A percentile compares a stretch with the other conserved stretches of the same genome.
These are phyloP conservation scores for Vanrija sp. DNA, from an alignment of 1,284 basidiomycete species.

Conservation along the genomic window DNA sequence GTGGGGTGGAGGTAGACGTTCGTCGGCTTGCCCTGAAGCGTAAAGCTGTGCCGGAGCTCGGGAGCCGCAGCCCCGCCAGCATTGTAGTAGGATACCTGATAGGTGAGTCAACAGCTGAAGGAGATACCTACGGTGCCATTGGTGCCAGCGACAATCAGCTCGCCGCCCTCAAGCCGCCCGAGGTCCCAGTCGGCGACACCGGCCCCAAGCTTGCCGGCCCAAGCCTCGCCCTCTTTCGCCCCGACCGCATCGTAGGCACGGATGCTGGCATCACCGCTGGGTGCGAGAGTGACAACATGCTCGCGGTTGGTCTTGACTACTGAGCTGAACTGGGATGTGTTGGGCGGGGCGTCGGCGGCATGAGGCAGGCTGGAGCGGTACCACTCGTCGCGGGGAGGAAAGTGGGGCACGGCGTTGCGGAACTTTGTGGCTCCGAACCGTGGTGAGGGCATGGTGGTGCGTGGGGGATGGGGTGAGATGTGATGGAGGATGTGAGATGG, in stretches of 20 bases:
- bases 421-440: constrained; percentile 45
- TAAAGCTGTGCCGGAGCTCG: neutral
- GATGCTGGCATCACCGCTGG: constrained; percentile 29
- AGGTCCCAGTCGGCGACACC: constrained; percentile 43
- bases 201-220: constrained; percentile 28
- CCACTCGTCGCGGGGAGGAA: constrained; percentile 32
- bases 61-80: neutral
- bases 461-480: neutral
- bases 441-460: constrained; percentile 17
- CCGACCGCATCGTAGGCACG: constrained; percentile 19
- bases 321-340: constrained; percentile 23
- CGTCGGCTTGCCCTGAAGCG: constrained; percentile 24
- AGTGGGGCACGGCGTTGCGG: constrained; percentile 33
- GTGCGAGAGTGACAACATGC: constrained; percentile 32
- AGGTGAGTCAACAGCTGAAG: neutral
- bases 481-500: neutral
- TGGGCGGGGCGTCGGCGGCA: constrained; percentile 4
- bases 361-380: constrained; percentile 26
- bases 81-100: constrained; percentile 10
- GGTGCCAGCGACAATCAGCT: constrained; percentile 28
- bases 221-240: constrained; percentile 10
- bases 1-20: constrained; percentile 47
- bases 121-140: constrained; percentile 31
- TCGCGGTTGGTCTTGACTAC: constrained; percentile 38
- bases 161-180: constrained; percentile 30